Percentiles rank a stretch among this genome's conserved stretches.
These are phyloP conservation scores for Mycena pura DNA, from an alignment of 768 basidiomycete species.

Conservation along the genomic window DNA sequence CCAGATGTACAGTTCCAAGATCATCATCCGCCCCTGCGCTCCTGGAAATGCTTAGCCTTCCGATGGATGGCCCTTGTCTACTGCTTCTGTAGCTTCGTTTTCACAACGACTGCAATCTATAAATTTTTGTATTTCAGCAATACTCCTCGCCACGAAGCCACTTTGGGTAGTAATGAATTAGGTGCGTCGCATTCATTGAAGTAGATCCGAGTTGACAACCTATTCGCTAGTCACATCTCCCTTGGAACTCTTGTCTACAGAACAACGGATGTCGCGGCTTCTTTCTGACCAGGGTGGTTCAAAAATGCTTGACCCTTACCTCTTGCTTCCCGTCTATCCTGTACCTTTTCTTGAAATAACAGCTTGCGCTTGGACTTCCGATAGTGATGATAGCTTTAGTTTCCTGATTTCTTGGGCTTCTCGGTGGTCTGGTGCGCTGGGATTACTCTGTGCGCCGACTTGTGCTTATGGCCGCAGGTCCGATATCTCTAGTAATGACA, in stretches of 20 bases:
- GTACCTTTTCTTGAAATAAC: slow-evolving; percentile 44
- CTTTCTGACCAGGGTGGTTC: slow-evolving; percentile 36
- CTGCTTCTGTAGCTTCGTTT: slow-evolving; percentile 47
- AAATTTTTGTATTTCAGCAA: slow-evolving; percentile 10
- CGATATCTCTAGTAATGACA: slow-evolving; percentile 31
- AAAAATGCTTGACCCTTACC: slow-evolving; percentile 43
- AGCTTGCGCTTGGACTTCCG: slow-evolving; percentile 59
- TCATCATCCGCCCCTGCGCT: slow-evolving; percentile 30
- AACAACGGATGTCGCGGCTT: slow-evolving; percentile 44
- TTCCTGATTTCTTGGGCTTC: slow-evolving; percentile 42
- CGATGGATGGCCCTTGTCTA: slow-evolving; percentile 46
- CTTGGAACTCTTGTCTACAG: slow-evolving; percentile 36
- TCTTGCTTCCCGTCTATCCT: slow-evolving; percentile 32
- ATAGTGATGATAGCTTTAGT: slow-evolving; percentile 38
- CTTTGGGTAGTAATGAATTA: neutral
- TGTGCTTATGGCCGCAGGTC: slow-evolving; percentile 47
- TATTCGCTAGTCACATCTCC: slow-evolving; percentile 18
- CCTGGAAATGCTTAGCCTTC: slow-evolving; percentile 37
- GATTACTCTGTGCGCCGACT: slow-evolving; percentile 26
- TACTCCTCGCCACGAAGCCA: too few species aligned
- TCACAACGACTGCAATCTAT: slow-evolving; percentile 44
- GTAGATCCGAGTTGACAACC: neutral
- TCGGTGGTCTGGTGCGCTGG: slow-evolving; percentile 50
- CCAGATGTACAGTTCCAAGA: slow-evolving; percentile 11
- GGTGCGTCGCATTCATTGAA: neutral